These are phyloP conservation scores for Boletus sensibilis DNA, from an alignment of 768 basidiomycete species.

Conservation along the genomic window DNA sequence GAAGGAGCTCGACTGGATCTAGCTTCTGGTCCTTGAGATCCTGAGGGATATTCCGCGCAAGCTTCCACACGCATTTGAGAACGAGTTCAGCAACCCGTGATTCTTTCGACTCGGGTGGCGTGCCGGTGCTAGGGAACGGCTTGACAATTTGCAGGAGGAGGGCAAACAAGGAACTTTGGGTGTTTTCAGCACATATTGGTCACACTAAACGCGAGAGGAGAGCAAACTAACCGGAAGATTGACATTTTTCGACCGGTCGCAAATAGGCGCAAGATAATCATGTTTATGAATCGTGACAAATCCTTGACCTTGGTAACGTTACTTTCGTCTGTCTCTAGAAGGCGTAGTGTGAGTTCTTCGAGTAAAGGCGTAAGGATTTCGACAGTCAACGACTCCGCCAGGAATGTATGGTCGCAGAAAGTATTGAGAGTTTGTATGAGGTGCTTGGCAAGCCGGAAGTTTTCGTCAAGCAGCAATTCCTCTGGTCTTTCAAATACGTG, in stretches of 20 bases:
- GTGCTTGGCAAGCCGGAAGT: constrained; percentile 94
- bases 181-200: constrained; percentile 7
- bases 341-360: constrained; percentile 85
- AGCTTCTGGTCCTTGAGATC: constrained; percentile 78
- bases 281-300: constrained; percentile 94
- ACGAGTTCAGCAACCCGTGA: constrained; percentile 90
- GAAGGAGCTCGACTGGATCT: constrained; percentile 86
- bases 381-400: constrained; percentile 85
- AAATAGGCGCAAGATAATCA: constrained; percentile 93
- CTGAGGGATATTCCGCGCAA: constrained; percentile 91
- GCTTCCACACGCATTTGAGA: constrained; percentile 96
- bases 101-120: constrained; percentile 72
- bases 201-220: not conserved
- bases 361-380: constrained; percentile 84
- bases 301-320: constrained; percentile 84
- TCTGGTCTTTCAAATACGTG: constrained; percentile 86
- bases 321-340: constrained; percentile 93
- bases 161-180: constrained; percentile 57
- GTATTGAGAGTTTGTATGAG: constrained; percentile 94
- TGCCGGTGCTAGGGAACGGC: constrained; percentile 76
- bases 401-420: constrained; percentile 86
- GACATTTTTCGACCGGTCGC: constrained; percentile 88
- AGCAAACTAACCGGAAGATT: constrained; percentile 72
- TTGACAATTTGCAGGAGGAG: constrained; percentile 81
- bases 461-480: constrained; percentile 69